Percentiles rank a stretch among this genome's conserved stretches.
phyloP scores from a whole-genome alignment of 2,329 filamentous ascomycete species.

The Microdochium bolleyi region DNA sequence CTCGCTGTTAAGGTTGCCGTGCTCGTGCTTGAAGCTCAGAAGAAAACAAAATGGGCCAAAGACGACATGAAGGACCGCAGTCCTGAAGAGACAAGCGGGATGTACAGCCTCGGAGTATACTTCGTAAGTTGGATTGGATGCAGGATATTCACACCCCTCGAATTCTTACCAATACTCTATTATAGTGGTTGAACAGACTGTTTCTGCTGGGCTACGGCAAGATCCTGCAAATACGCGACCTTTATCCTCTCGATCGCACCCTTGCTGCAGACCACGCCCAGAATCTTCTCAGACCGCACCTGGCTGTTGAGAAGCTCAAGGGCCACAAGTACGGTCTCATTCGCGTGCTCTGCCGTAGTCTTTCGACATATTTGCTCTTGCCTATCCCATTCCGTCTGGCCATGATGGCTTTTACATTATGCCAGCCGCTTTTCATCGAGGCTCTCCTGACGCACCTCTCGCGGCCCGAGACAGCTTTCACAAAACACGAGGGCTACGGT shows the following conservation, averaged over 20 bases:
- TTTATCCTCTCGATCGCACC: conserved; percentile 22
- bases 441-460: conserved; percentile 19
- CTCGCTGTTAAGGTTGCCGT: conserved; percentile 10
- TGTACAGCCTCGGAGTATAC: conserved; percentile 25
- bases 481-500: conserved; percentile 25
- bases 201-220: conserved; percentile 24
- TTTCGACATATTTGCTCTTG: conserved; percentile 11
- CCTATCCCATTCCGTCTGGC: conserved; percentile 17
- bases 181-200: conserved; percentile 22
- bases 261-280: conserved; percentile 6
- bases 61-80: conserved; percentile 10
- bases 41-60: conserved; percentile 8
- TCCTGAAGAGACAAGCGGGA: conserved; percentile 25
- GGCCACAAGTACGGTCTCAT: conserved; percentile 7
- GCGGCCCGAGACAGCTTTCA: conserved; percentile 6
- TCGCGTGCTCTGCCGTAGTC: conserved; percentile 7
- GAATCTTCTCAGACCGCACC: conserved; percentile 7
- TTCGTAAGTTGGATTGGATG: conserved; percentile 2
- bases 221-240: conserved; percentile 21
- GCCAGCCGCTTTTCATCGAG: conserved; percentile 24
- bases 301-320: conserved; percentile 4
- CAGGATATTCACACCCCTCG: too few relatives aligned
- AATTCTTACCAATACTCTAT: neutral
- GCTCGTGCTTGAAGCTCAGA: conserved; percentile 10
- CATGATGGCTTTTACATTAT: conserved; percentile 19